Conservation (phyloP, 305 asterid genomes). For the Coffea humblotiana region DNA sequence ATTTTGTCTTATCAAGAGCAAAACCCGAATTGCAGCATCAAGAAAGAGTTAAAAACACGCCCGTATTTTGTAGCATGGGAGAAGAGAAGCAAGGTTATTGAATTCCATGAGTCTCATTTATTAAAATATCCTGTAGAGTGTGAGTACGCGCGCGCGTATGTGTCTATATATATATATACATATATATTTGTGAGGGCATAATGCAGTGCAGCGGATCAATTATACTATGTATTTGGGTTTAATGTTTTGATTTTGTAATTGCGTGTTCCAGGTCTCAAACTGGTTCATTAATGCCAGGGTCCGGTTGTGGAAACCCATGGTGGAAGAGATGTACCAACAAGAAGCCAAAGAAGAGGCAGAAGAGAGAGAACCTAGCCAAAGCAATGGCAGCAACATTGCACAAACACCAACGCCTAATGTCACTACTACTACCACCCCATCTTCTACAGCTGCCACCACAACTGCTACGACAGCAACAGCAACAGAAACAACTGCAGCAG, state of each 20-base stretch:
- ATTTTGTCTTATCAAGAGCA: slow-evolving; percentile 14
- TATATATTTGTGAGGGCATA: not conserved
- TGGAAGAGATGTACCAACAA: slow-evolving; percentile 94
- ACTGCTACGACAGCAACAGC: slow-evolving; percentile 28
- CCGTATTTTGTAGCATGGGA: not conserved
- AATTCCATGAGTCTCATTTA: not conserved
- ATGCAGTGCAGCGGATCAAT: not conserved
- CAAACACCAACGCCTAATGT: slow-evolving; percentile 53
- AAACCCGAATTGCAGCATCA: not conserved
- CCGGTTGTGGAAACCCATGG: slow-evolving; percentile 99
- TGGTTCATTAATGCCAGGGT: slow-evolving; percentile 99
- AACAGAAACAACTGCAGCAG: slow-evolving; percentile 14
- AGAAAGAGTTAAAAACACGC: slow-evolving; percentile 9
- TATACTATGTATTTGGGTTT: not conserved
- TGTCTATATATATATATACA: not conserved
- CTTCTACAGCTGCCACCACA: slow-evolving; percentile 29
- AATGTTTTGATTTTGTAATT: slow-evolving; percentile 9
- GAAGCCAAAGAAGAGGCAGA: slow-evolving; percentile 72
- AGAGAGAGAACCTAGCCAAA: slow-evolving; percentile 28
- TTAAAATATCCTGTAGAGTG: not conserved
- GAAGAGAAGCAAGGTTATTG: not conserved
- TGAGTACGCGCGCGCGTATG: too few relatives aligned
- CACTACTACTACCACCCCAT: slow-evolving; percentile 17
- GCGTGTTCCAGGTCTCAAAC: slow-evolving; percentile 74
- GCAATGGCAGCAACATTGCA: slow-evolving; percentile 36